phyloP scores from a whole-genome alignment of 2,329 filamentous ascomycete genomes.

The Ophiostoma perfectum region DNA sequence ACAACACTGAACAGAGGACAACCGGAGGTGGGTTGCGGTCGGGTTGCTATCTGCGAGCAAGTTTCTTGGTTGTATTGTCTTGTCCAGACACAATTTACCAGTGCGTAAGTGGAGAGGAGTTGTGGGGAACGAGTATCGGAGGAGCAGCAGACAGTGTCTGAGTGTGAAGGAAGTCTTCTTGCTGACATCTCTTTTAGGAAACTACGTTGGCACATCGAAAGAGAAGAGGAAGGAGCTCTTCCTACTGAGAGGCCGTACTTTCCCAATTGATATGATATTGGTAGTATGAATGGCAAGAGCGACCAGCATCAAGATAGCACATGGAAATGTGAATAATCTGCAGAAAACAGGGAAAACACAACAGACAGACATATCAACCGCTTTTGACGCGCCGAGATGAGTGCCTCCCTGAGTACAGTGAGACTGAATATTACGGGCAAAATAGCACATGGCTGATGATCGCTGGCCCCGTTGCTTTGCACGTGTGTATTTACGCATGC shows the following conservation, averaged over 20 bases:
- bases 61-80: conserved; percentile 6
- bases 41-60: background rate
- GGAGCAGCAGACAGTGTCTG: background rate
- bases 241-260: background rate
- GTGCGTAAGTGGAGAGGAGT: background rate
- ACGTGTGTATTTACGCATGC: background rate
- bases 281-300: background rate
- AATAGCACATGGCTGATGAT: conserved; percentile 3
- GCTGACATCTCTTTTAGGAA: too few relatives aligned
- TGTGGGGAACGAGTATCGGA: background rate
- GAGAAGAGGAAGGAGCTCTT: background rate
- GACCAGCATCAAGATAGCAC: background rate
- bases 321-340: background rate
- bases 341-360: background rate
- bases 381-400: background rate
- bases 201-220: too few relatives aligned
- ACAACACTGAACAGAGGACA: background rate
- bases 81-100: background rate
- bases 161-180: background rate
- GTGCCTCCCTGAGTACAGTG: background rate
- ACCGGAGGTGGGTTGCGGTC: background rate
- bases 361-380: background rate
- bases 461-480: background rate
- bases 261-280: background rate
- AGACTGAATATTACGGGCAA: background rate